Percentiles rank a stretch among this genome's conserved stretches.
These are phyloP conservation scores for Aureobasidium melanogenum DNA, from an alignment of 2,329 filamentous ascomycete species.

Conservation along the genomic window DNA sequence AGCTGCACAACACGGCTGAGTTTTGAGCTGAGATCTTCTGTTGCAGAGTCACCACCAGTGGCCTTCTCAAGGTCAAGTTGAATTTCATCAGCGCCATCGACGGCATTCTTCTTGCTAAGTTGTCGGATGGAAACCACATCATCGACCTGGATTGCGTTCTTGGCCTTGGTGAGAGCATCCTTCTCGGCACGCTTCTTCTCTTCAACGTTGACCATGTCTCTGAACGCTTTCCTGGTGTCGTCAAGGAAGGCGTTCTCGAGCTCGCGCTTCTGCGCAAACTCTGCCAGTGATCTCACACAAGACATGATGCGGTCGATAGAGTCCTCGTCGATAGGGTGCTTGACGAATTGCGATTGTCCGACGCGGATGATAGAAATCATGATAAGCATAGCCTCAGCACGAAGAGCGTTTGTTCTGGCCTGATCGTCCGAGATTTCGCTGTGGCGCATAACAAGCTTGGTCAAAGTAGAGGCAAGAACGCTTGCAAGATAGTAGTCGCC, in stretches of 20 bases:
- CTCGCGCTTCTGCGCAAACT: constrained; percentile 83
- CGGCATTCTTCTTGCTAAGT: constrained; percentile 79
- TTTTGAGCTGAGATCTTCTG: constrained; percentile 86
- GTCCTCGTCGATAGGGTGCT: constrained; percentile 94
- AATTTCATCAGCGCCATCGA: constrained; percentile 74
- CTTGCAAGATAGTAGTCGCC: constrained; percentile 95
- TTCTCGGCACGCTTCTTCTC: constrained; percentile 97
- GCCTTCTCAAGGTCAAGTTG: constrained; percentile 88
- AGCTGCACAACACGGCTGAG: constrained; percentile 93
- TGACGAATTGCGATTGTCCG: constrained; percentile 97
- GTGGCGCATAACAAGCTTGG: constrained; percentile 96
- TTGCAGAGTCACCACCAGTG: constrained; percentile 75
- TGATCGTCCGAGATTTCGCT: constrained; percentile 81
- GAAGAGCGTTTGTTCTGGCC: constrained; percentile 84
- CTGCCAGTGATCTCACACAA: constrained; percentile 82
- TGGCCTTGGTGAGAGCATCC: constrained; percentile 84
- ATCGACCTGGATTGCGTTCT: constrained; percentile 89
- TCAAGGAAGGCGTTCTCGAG: constrained; percentile 88
- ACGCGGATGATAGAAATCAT: constrained; percentile 99
- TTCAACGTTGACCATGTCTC: constrained; percentile 92
- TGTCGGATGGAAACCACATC: constrained; percentile 91
- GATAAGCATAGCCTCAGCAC: constrained; percentile 96
- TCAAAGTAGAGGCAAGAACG: constrained; percentile 89
- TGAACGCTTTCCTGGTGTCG: constrained; percentile 91
- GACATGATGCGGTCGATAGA: constrained; percentile 98